Percentiles rank a stretch among this genome's conserved stretches.
phyloP scores from a whole-genome alignment of 1,284 basidiomycete genomes.

The Ceraceosorus guamensis region DNA sequence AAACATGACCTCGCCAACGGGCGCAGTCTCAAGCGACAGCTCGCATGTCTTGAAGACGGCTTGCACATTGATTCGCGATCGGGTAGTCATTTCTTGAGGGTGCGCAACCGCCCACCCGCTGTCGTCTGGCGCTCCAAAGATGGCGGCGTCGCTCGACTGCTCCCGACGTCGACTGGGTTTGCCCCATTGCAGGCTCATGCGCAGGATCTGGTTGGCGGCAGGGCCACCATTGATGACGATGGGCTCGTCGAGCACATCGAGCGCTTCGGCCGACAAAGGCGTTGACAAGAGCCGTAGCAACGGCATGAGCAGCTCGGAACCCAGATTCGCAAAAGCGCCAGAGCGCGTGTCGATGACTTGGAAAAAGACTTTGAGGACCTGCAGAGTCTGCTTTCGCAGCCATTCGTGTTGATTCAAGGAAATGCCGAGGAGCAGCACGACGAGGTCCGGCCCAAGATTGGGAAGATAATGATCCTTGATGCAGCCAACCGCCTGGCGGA shows the following conservation, averaged over 20 bases:
- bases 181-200: constrained; percentile 59
- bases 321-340: constrained; percentile 62
- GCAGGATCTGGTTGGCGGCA: constrained; percentile 72
- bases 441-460: constrained; percentile 62
- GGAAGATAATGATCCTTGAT: constrained; percentile 71
- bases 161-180: constrained; percentile 21
- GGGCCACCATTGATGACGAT: constrained; percentile 67
- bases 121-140: constrained; percentile 36
- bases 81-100: constrained; percentile 33
- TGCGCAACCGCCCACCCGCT: constrained; percentile 42
- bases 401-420: constrained; percentile 77
- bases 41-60: constrained; percentile 41
- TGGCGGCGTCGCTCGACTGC: constrained; percentile 25
- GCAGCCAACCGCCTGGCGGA: constrained; percentile 76
- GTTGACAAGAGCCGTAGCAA: constrained; percentile 76
- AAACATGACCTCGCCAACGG: constrained; percentile 36
- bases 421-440: constrained; percentile 73
- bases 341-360: constrained; percentile 73
- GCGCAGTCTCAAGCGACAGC: constrained; percentile 28
- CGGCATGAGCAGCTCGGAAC: constrained; percentile 82
- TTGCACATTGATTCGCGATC: constrained; percentile 37
- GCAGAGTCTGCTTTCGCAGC: constrained; percentile 74
- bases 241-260: constrained; percentile 85
- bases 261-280: constrained; percentile 67
- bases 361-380: constrained; percentile 79